Percentiles rank a stretch among this genome's conserved stretches.
Evolutionary conservation across 2,329 filamentous ascomycete genomes (phyloP).

Genomic region (Sporothrix humicola): DNA sequence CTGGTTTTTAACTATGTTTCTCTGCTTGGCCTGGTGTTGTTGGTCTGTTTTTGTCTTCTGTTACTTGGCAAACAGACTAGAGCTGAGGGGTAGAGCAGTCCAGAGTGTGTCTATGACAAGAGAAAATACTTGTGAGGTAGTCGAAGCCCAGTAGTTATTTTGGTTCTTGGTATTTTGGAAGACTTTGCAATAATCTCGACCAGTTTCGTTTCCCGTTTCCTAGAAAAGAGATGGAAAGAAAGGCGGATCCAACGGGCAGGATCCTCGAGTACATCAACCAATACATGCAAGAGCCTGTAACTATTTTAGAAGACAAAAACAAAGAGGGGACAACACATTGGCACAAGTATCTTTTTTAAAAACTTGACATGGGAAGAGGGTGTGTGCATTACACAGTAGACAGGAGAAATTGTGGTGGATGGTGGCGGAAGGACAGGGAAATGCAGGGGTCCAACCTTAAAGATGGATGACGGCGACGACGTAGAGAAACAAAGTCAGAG

Average conservation of each 20-base stretch:
- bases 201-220: neutral
- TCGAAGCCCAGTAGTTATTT: neutral
- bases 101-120: neutral
- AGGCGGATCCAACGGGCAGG: neutral
- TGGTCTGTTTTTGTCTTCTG: neutral
- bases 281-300: neutral
- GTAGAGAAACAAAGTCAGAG: neutral
- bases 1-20: neutral
- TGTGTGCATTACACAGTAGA: neutral
- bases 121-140: neutral
- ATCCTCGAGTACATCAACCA: neutral
- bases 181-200: neutral
- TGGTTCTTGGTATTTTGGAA: conserved; percentile 8
- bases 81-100: neutral
- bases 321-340: neutral
- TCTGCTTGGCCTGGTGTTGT: neutral
- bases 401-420: neutral
- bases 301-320: neutral
- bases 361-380: conserved; percentile 5
- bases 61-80: neutral
- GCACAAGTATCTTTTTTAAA: neutral
- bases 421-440: neutral
- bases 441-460: conserved; percentile 23
- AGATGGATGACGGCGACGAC: neutral
- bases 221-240: neutral